Conservation (phyloP, 2,329 filamentous ascomycete species). For the Ceratocystis huliohia region DNA sequence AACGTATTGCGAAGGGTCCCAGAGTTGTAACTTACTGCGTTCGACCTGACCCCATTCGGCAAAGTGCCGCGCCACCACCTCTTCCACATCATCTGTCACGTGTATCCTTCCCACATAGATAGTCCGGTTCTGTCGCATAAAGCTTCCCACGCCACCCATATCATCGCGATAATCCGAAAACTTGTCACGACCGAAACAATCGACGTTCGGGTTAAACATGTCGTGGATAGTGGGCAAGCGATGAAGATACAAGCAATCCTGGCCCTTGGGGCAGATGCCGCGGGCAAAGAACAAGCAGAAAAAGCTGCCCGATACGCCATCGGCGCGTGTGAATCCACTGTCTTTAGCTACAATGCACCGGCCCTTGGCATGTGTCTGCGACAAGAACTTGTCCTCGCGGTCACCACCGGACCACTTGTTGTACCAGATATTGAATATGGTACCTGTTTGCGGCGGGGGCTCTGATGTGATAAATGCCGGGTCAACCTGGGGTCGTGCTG, state of each 20-base stretch:
- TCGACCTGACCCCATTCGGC: constrained; percentile 94
- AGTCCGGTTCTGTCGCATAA: constrained; percentile 86
- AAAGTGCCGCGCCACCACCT: constrained; percentile 88
- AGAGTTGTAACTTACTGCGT: constrained; percentile 37
- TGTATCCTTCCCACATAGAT: constrained; percentile 90
- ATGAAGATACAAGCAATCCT: constrained; percentile 90
- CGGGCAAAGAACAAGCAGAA: constrained; percentile 89
- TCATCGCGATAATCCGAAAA: constrained; percentile 88
- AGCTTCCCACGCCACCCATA: constrained; percentile 93
- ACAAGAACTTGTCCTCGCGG: constrained; percentile 79
- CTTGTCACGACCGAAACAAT: constrained; percentile 91
- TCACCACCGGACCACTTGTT: constrained; percentile 98
- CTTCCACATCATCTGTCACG: constrained; percentile 92
- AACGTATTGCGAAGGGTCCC: background rate
- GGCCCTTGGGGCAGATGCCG: constrained; percentile 71
- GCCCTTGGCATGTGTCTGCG: constrained; percentile 66
- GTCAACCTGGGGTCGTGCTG: constrained; percentile 84
- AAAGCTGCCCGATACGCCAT: constrained; percentile 64
- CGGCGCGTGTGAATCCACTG: constrained; percentile 64
- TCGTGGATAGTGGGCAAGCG: constrained; percentile 76
- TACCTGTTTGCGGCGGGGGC: constrained; percentile 81
- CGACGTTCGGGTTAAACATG: constrained; percentile 83
- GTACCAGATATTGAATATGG: constrained; percentile 97
- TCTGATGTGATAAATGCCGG: constrained; percentile 69
- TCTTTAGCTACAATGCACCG: constrained; percentile 79